A percentile compares a stretch with the other conserved stretches of the same genome.
phyloP scores from a whole-genome alignment of 2,329 filamentous ascomycete species.

The Didymella sp. region DNA sequence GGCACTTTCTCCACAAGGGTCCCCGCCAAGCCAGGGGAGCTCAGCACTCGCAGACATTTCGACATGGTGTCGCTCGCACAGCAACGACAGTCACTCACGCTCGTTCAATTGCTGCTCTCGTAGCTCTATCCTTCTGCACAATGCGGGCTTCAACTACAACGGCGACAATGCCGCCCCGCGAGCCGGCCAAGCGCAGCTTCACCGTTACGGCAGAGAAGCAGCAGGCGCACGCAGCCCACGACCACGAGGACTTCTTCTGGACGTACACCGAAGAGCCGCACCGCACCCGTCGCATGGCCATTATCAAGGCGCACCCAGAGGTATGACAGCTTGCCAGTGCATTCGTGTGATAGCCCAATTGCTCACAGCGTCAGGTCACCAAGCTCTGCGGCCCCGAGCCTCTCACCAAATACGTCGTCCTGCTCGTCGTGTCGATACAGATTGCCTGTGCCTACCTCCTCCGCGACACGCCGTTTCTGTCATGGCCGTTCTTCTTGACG shows the following conservation, averaged over 20 bases:
- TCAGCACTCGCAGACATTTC: conserved; percentile 6
- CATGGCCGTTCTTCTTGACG: conserved; percentile 82
- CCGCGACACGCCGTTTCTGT: conserved; percentile 77
- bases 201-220: conserved; percentile 32
- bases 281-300: conserved; percentile 84
- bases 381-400: conserved; percentile 97
- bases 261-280: conserved; percentile 99
- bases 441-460: conserved; percentile 78
- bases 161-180: conserved; percentile 37
- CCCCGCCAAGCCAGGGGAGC: conserved; percentile 9
- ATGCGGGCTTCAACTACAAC: conserved; percentile 50
- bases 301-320: conserved; percentile 98
- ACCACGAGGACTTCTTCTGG: conserved; percentile 83
- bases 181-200: conserved; percentile 34
- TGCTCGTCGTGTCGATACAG: conserved; percentile 83
- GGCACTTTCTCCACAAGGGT: conserved; percentile 10
- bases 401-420: conserved; percentile 91
- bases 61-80: conserved; percentile 1
- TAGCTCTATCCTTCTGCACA: background rate
- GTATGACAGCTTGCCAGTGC: conserved; percentile 55
- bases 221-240: conserved; percentile 25
- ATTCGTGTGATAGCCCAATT: background rate
- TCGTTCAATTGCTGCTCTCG: background rate
- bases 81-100: background rate
- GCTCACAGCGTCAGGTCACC: conserved; percentile 69